Percentiles rank a stretch among this genome's conserved stretches.
Evolutionary conservation across 1,139 yeast genomes (phyloP).

Genomic region (Yamadazyma dushanensis): DNA sequence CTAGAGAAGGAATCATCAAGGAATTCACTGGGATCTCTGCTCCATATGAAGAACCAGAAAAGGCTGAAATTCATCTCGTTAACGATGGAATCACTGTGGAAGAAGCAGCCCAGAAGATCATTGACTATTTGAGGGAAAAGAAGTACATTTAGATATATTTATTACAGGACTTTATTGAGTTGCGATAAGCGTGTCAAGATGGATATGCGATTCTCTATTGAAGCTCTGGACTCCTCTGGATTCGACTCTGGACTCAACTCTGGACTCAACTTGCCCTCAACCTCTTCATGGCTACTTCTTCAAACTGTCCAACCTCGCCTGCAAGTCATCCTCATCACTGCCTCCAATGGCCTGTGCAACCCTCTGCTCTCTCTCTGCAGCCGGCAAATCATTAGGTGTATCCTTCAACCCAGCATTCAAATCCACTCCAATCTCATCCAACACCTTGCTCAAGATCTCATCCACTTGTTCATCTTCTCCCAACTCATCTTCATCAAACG

Average conservation of each 20-base stretch:
- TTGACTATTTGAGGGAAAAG: constrained; percentile 63
- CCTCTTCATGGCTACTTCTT: constrained; percentile 55
- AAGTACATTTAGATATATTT: constrained; percentile 36
- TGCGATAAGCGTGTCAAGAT: too few species aligned
- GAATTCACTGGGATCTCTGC: constrained; percentile 96
- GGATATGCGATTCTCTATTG: too few species aligned
- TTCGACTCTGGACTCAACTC: too few species aligned
- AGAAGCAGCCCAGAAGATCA: constrained; percentile 74
- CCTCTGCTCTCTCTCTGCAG: constrained; percentile 17
- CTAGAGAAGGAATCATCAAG: constrained; percentile 90
- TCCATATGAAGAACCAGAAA: constrained; percentile 89
- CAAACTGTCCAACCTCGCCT: constrained; percentile 83
- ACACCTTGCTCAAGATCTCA: constrained; percentile 85
- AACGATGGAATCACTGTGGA: constrained; percentile 69
- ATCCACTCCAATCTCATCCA: constrained; percentile 95
- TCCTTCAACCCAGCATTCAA: constrained; percentile 67
- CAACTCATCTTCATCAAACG: constrained; percentile 67
- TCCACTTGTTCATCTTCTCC: constrained; percentile 86
- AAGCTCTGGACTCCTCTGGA: too few species aligned
- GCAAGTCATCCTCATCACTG: constrained; percentile 77
- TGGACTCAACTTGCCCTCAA: too few species aligned
- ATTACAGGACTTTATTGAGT: too few species aligned
- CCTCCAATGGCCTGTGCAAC: constrained; percentile 51
- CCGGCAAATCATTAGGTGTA: constrained; percentile 47
- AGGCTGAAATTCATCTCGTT: constrained; percentile 78